A percentile compares a stretch with the other conserved stretches of the same genome.
These are phyloP conservation scores for Nakataea oryzae DNA, from an alignment of 2,329 filamentous ascomycete species.

Conservation along the genomic window DNA sequence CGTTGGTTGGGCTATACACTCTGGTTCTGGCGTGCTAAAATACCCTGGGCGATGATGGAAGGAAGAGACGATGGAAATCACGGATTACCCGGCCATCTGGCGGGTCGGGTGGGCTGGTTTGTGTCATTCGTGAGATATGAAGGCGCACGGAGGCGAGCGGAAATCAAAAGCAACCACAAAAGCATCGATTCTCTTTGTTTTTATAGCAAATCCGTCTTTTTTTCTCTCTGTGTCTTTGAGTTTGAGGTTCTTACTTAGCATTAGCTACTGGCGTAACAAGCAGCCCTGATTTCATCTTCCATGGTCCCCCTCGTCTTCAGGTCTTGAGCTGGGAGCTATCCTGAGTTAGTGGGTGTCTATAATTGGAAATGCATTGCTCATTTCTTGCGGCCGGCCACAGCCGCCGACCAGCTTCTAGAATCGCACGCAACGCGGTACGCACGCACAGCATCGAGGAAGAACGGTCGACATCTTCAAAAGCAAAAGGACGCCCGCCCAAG, in stretches of 20 bases:
- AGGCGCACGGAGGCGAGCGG: background rate
- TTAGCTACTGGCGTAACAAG: background rate
- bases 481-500: too few species aligned
- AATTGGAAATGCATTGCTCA: background rate
- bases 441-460: too few species aligned
- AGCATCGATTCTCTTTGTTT: background rate
- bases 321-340: too few species aligned
- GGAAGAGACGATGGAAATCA: background rate
- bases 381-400: background rate
- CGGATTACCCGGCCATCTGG: background rate
- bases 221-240: background rate
- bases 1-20: conserved; percentile 1
- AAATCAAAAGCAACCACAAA: background rate
- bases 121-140: background rate
- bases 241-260: background rate
- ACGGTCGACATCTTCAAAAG: too few species aligned
- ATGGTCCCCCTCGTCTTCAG: too few species aligned
- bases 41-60: background rate
- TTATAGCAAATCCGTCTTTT: background rate
- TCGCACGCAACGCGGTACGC: background rate
- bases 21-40: conserved; percentile 1
- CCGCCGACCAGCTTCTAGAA: background rate
- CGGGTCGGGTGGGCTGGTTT: background rate
- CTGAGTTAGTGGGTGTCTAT: background rate
- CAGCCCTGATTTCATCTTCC: background rate